phyloP scores from a whole-genome alignment of 306 rosid species.

The Potentilla sterilis region DNA sequence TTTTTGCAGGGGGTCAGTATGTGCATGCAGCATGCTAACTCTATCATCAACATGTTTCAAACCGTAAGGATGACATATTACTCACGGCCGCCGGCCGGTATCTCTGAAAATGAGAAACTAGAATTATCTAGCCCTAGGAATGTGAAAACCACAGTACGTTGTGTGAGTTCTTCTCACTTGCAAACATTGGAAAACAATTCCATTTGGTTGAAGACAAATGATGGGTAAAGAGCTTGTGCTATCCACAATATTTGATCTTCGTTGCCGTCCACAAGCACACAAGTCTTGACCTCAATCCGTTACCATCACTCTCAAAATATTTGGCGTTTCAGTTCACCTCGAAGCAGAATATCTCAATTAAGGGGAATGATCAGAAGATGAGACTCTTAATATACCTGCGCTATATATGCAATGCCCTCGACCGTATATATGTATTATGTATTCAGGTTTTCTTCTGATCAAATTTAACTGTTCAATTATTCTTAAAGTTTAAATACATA shows the following conservation, averaged over 20 bases:
- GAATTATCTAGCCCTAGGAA: neutral
- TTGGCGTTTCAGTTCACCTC: conserved; percentile 12
- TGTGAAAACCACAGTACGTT: neutral
- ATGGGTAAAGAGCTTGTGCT: conserved; percentile 21
- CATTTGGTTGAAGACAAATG: conserved; percentile 3
- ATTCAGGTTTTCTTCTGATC: too few relatives aligned
- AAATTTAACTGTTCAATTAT: too few relatives aligned
- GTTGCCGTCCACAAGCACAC: neutral
- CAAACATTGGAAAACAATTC: neutral
- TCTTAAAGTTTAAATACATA: too few relatives aligned
- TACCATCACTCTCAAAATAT: conserved; percentile 9
- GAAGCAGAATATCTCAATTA: conserved; percentile 1
- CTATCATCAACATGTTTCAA: too few relatives aligned
- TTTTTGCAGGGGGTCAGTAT: too few relatives aligned
- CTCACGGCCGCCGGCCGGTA: too few relatives aligned
- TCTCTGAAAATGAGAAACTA: neutral
- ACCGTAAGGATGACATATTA: too few relatives aligned
- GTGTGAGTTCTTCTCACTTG: neutral
- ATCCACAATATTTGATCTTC: conserved; percentile 23
- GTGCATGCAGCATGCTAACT: too few relatives aligned
- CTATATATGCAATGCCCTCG: too few relatives aligned
- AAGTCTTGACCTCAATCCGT: neutral
- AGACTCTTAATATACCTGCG: too few relatives aligned
- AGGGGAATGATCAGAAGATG: neutral
- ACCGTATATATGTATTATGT: too few relatives aligned